Evolutionary conservation across 78 protist species (phyloP), one percentile per base, ranked within the genome.

Genomic region (Cavenderia fasciculata): DNA sequence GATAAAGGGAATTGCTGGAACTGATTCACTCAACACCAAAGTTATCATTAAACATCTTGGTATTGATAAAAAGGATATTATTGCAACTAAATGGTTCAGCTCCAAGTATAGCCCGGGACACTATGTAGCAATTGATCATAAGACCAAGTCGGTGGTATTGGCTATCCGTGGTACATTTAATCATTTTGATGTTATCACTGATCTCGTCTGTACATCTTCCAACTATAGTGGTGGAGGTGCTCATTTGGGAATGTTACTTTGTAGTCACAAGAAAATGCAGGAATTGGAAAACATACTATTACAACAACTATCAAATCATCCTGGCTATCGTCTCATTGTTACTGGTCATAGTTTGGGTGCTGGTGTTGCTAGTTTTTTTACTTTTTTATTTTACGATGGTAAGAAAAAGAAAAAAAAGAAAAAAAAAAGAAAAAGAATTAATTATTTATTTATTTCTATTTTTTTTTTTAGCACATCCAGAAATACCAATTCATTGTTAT

Each of bases 301-400:
- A 19, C 65, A 44, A 31, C 29, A 68, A 8, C 34, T 82, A 36
- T 38, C 61, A 0, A 36, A 29, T 10, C 14, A 68, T 52, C 69
- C 79, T 31, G 85, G 85, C 0, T 87, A 87, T 27, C 25, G 47
- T 27, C 47, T 87, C 12, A 27, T 87, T 19, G 93, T 87, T 0
- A 87, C 93, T 4, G 93, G 93, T 27, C 93, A 87, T 54, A 46
- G 66, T 10, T 38, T 87, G 11, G 93, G 90, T 21, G 93, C 93
- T 25, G 93, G 93, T 25, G 93, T 87, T 21, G 77, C 86, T 6
- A 47, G 78, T 4, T 8, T 87, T 2, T 87, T 87, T 49, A 87
- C 93, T 11, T 57, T 87, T 36, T 29, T 87, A n/a, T 87, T 87
- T 29, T 41, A 87, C 46, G 93, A 87, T 29, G 16, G 8, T 14